phyloP scores from a whole-genome alignment of 441 rosid genomes.

The Pelargonium myrrhifolium region DNA sequence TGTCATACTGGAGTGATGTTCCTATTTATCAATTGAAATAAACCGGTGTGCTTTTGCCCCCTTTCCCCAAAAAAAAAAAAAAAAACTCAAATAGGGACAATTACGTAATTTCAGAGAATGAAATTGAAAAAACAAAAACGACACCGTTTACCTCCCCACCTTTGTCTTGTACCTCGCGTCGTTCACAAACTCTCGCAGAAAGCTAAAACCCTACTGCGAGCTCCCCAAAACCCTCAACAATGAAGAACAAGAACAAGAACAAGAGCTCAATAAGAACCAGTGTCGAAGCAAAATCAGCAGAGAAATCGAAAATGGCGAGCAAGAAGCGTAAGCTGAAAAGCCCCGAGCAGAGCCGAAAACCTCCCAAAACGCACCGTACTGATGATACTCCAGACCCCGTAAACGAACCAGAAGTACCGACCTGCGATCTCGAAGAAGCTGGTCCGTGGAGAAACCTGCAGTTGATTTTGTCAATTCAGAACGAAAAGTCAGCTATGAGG shows the following conservation, averaged over 20 bases:
- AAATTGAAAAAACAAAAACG: no score
- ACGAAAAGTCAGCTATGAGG: conserved; percentile 47
- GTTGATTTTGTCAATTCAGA: conserved; percentile 52
- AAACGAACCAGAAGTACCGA: conserved; percentile 19
- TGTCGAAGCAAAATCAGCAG: conserved; percentile 12
- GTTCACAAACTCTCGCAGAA: not conserved
- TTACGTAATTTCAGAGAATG: no score
- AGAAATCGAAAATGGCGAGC: conserved; percentile 24
- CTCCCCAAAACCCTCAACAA: not conserved
- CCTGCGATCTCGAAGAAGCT: conserved; percentile 24
- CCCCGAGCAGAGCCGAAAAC: conserved; percentile 19
- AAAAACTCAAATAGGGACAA: no score
- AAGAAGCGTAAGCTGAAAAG: conserved; percentile 34
- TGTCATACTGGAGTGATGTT: no score
- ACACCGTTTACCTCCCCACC: not conserved
- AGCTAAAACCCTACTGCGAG: conserved; percentile 3
- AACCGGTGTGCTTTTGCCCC: no score
- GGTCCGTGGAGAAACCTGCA: conserved; percentile 71
- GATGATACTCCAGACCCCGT: conserved; percentile 19
- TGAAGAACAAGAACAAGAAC: conserved; percentile 7
- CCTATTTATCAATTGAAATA: no score
- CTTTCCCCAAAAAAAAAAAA: no score
- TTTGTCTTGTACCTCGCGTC: no score
- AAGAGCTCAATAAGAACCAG: conserved; percentile 28
- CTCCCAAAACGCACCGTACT: conserved; percentile 23